These are phyloP conservation scores for Leccinum fibrillosum DNA, from an alignment of 768 basidiomycete species.

Conservation along the genomic window DNA sequence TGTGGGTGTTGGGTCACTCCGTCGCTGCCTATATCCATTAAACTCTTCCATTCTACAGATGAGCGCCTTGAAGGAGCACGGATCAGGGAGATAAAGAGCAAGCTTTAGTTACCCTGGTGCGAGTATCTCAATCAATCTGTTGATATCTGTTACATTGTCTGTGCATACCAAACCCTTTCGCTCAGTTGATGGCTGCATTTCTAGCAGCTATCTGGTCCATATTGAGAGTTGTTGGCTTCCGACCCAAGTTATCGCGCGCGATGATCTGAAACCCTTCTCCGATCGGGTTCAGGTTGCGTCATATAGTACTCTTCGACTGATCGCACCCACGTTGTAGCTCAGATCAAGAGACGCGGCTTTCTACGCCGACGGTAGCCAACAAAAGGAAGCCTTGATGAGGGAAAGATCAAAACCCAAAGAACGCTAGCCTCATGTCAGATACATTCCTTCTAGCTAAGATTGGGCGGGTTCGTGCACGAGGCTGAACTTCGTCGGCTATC, in stretches of 20 bases:
- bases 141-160: not conserved
- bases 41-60: conserved; percentile 30
- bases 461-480: not conserved
- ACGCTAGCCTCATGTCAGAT: conserved; percentile 9
- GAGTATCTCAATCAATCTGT: not conserved
- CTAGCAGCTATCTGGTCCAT: not conserved
- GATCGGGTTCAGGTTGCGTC: not conserved
- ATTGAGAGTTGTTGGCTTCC: not conserved
- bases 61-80: conserved; percentile 43
- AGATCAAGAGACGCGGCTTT: not conserved
- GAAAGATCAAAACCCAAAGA: not conserved
- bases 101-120: conserved; percentile 29
- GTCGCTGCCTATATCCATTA: not conserved
- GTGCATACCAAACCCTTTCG: not conserved
- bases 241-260: not conserved
- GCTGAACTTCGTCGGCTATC: not conserved
- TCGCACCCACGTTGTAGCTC: not conserved
- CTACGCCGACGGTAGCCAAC: not conserved
- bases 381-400: conserved; percentile 18
- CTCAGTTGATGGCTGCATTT: not conserved
- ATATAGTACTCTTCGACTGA: not conserved
- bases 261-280: not conserved
- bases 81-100: conserved; percentile 37
- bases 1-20: conserved; percentile 52
- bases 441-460: conserved; percentile 4